phyloP scores from a whole-genome alignment of 805 yeast genomes.

The Zygotorulaspora sp. region DNA sequence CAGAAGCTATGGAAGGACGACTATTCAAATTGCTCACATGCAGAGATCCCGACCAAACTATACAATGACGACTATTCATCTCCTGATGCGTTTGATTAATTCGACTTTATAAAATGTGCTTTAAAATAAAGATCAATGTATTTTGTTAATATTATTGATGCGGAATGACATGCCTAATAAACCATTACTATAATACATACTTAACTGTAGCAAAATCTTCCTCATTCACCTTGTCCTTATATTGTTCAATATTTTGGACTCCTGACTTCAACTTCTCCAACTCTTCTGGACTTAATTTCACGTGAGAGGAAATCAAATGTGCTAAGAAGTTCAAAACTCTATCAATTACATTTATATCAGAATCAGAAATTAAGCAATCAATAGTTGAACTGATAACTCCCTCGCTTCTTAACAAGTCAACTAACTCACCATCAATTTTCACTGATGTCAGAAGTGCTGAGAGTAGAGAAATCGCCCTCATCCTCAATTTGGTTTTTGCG shows the following conservation, averaged over 20 bases:
- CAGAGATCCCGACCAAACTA: constrained; percentile 45
- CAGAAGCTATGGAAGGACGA: constrained; percentile 48
- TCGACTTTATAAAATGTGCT: no score
- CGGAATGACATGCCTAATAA: neutral
- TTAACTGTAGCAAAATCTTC: constrained; percentile 51
- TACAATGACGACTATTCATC: constrained; percentile 13
- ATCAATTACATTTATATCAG: constrained; percentile 49
- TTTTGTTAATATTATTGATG: no score
- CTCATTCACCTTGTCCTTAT: constrained; percentile 47
- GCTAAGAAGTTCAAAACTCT: constrained; percentile 49
- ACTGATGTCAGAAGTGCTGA: constrained; percentile 58
- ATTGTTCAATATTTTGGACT: constrained; percentile 38
- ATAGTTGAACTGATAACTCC: constrained; percentile 29
- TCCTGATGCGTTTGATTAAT: no score
- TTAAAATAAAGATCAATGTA: no score
- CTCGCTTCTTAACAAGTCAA: constrained; percentile 36
- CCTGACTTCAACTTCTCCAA: constrained; percentile 35
- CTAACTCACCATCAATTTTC: constrained; percentile 37
- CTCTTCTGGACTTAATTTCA: constrained; percentile 45
- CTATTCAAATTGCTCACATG: constrained; percentile 47
- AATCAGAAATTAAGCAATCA: constrained; percentile 25
- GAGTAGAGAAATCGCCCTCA: constrained; percentile 53
- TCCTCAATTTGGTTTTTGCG: constrained; percentile 39
- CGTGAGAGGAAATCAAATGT: constrained; percentile 43
- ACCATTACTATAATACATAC: constrained; percentile 36